Evolutionary conservation across 768 basidiomycete species (phyloP).

Genomic region (Lactifluus hygrophoroides): DNA sequence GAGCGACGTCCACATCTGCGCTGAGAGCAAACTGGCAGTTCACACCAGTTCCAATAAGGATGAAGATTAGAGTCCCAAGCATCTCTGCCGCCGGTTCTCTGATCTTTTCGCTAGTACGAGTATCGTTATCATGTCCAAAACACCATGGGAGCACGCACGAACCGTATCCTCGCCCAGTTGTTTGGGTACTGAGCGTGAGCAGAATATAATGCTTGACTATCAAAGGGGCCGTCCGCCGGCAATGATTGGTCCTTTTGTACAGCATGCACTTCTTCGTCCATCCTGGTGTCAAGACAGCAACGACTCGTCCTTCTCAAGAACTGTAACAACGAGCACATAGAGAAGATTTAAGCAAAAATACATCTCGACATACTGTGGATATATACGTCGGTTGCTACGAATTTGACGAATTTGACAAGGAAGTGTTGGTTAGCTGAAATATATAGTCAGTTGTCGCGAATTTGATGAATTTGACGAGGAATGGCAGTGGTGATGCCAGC

Average conservation of each 20-base stretch:
- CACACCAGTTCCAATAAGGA: constrained; percentile 23
- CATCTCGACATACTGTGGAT: background rate
- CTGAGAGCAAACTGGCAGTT: constrained; percentile 23
- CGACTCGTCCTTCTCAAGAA: background rate
- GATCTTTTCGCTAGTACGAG: background rate
- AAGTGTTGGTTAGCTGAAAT: too few species aligned
- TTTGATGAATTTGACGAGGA: too few species aligned
- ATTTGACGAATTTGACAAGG: background rate
- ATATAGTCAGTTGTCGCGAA: too few species aligned
- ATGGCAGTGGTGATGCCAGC: too few species aligned
- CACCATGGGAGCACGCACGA: background rate
- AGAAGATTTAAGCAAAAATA: background rate
- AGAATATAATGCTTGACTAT: background rate
- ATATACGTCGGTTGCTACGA: background rate
- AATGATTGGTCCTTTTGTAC: background rate
- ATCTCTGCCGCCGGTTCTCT: constrained; percentile 24
- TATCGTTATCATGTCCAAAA: background rate
- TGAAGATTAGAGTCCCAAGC: constrained; percentile 24
- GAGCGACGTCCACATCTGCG: constrained; percentile 13
- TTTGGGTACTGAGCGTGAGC: constrained; percentile 16
- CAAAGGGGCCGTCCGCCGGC: background rate
- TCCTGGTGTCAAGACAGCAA: background rate
- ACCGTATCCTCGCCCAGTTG: constrained; percentile 20
- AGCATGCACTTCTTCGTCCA: background rate
- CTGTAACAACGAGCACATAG: background rate